These are phyloP conservation scores for Isoetes engelmannii DNA, from an alignment of 83 land plant genomes.

Conservation along the genomic window DNA sequence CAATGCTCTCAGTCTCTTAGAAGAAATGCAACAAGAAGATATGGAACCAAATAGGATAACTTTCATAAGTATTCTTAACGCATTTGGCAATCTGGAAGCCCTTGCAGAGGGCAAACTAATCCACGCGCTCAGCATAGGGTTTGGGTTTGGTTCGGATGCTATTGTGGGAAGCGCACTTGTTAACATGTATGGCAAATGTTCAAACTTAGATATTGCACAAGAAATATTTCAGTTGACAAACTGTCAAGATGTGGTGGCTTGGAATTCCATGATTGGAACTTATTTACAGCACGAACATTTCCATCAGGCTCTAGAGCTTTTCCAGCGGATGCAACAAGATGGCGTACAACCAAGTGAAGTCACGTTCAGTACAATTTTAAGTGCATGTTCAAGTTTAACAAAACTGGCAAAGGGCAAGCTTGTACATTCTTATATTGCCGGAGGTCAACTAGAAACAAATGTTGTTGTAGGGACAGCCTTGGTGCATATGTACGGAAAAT, in stretches of 20 bases:
- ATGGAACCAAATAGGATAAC: conserved; percentile 22
- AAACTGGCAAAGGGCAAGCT: not conserved
- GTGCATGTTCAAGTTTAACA: conserved; percentile 7
- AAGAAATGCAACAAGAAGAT: conserved; percentile 10
- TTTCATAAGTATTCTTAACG: conserved; percentile 21
- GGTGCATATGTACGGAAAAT: conserved; percentile 10
- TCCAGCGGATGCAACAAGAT: not conserved
- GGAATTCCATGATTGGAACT: too few relatives aligned
- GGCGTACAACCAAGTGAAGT: conserved; percentile 6
- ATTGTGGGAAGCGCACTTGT: too few relatives aligned
- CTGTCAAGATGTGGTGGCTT: too few relatives aligned
- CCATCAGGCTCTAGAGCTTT: conserved; percentile 4
- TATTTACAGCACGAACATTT: too few relatives aligned
- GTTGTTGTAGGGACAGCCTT: conserved; percentile 1
- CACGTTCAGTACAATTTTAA: conserved; percentile 2
- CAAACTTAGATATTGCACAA: too few relatives aligned
- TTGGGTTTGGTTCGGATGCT: too few relatives aligned
- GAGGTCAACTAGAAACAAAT: not conserved
- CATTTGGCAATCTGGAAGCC: not conserved
- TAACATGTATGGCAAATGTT: too few relatives aligned
- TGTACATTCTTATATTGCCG: not conserved
- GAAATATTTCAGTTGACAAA: too few relatives aligned
- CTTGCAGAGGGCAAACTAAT: too few relatives aligned
- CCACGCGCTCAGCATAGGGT: too few relatives aligned
- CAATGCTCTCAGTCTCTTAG: conserved; percentile 15